Conservation (phyloP, 176 grass and related monocot genomes). For the Bromus sterilis region DNA sequence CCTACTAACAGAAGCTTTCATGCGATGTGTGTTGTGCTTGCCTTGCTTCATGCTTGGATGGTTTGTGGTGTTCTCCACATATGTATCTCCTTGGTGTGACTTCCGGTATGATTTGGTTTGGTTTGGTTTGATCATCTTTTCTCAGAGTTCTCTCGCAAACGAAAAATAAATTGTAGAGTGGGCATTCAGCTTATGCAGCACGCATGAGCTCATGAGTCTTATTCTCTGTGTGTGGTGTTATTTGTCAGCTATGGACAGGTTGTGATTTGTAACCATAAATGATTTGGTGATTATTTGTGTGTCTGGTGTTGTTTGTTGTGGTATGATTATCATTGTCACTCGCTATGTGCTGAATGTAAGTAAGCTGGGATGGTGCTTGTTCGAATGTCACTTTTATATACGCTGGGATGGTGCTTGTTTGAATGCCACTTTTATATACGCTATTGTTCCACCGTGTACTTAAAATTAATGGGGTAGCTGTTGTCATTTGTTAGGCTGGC, state of each 20-base stretch:
- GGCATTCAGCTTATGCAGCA: neutral
- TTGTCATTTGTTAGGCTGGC: too few relatives aligned
- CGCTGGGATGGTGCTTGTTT: too few relatives aligned
- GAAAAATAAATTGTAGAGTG: neutral
- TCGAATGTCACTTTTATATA: too few relatives aligned
- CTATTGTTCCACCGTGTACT: too few relatives aligned
- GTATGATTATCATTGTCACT: neutral
- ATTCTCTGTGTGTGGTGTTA: neutral
- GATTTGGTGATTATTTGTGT: too few relatives aligned
- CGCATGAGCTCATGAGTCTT: neutral
- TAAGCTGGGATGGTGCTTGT: too few relatives aligned
- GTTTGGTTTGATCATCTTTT: neutral
- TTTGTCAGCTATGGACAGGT: too few relatives aligned
- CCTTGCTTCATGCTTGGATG: neutral
- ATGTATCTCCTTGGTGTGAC: too few relatives aligned
- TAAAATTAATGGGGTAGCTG: too few relatives aligned
- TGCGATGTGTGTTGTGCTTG: neutral
- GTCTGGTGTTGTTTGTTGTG: neutral
- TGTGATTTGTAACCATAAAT: too few relatives aligned
- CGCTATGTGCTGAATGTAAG: too few relatives aligned
- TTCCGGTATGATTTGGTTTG: neutral
- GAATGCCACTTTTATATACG: too few relatives aligned
- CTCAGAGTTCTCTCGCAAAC: neutral
- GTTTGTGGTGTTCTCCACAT: neutral
- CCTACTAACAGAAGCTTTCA: neutral